These are phyloP conservation scores for Ogataea salicorniae DNA, from an alignment of 805 yeast species.

Conservation along the genomic window DNA sequence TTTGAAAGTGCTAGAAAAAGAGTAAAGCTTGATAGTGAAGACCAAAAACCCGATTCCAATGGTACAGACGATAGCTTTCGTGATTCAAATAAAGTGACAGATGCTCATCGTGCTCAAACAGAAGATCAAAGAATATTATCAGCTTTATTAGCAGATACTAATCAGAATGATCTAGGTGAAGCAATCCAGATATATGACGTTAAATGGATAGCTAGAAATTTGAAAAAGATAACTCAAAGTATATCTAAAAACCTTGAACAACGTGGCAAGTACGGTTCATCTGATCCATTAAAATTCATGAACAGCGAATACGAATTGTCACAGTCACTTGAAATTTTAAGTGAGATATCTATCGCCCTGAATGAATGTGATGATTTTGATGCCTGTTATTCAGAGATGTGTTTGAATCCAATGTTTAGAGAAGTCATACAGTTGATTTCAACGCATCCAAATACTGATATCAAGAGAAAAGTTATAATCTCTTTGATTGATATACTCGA, in stretches of 20 bases:
- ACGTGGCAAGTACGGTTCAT: slow-evolving; percentile 5
- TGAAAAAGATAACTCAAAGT: slow-evolving; percentile 6
- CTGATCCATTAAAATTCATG: slow-evolving; percentile 12
- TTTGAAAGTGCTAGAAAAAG: background rate
- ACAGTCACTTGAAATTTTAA: slow-evolving; percentile 13
- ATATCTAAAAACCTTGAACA: slow-evolving; percentile 7
- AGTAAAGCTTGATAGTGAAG: background rate
- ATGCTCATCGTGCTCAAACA: background rate
- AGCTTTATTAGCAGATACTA: no score
- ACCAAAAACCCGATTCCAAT: no score
- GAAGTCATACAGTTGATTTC: slow-evolving; percentile 11
- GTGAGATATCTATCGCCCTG: slow-evolving; percentile 8
- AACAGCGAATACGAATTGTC: slow-evolving; percentile 18
- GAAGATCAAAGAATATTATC: background rate
- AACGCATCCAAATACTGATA: slow-evolving; percentile 15
- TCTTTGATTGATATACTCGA: no score
- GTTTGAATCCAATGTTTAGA: background rate
- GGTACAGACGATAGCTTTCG: no score
- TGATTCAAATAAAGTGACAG: background rate
- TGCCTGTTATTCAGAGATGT: background rate
- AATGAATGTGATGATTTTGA: slow-evolving; percentile 2
- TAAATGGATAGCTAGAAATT: slow-evolving; percentile 8
- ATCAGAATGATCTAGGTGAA: no score
- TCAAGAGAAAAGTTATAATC: background rate
- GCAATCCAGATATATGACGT: slow-evolving; percentile 3